Base-by-base conservation (phyloP, 805 yeast species). In the Metschnikowia baotianmanensis region DNA sequence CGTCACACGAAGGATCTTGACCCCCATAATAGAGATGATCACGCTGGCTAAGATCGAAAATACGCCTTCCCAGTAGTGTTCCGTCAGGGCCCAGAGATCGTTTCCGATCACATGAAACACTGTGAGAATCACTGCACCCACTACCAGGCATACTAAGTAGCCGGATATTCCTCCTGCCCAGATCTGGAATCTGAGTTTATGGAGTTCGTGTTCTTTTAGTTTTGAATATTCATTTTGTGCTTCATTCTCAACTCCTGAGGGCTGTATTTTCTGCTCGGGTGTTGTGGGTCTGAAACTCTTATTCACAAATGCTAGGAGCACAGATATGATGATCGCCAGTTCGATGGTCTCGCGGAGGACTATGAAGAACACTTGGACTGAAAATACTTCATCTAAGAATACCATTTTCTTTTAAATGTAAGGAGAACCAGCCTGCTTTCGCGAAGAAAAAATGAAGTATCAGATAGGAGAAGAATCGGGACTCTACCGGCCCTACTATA, bases 61-160 rank as follows among this genome's bases (percentile, higher is more conserved):
- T 2, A 59, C 52, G 1, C 72, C 74, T 49, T 71, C 76, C 76
- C 77, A 72, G 45, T 69, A 70, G 46, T 70, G 76, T 45, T 72
- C 76, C 5, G 76, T 59, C 7, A 62, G 47, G 1, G 74, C 47
- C 77, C 77, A 72, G 15, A 71, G 50, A 49, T 72, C 76, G 27
- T 50, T 65, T 2, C 73, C 75, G 6, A 71, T 44, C n/a, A 57
- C 47, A 44, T 70, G 70, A 42, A 71, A 71, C 11, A 69, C 58
- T 10, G 58, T 43, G 26, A 72, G 57, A 24, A 71, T 67, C 4
- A 61, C 51, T 7, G 67, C 56, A 0, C 77, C 77, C 23, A 72
- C 57, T 5, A 70, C 24, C 11, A 71, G 50, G 45, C 77, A 72
- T 29, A 57, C 55, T 1, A 59, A 47, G 27, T 71, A 50, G 2